These are phyloP conservation scores for Rhizopogon vulgaris DNA, from an alignment of 768 basidiomycete genomes.

Conservation along the genomic window DNA sequence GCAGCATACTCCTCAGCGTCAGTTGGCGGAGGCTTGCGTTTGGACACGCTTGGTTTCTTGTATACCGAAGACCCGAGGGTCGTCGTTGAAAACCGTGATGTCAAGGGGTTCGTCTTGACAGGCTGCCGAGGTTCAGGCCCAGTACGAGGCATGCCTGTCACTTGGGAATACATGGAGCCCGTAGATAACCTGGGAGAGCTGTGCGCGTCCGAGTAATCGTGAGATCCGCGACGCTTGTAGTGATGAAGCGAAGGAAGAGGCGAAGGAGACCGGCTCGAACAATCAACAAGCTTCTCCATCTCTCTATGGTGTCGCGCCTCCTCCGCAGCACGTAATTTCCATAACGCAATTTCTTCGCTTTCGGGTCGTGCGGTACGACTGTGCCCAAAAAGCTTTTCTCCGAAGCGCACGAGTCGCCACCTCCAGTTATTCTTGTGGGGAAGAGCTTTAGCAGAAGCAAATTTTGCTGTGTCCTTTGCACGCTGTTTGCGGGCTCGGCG, in stretches of 20 bases:
- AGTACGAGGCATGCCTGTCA: conserved; percentile 55
- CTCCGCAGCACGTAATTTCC: conserved; percentile 44
- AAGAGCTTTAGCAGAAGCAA: conserved; percentile 55
- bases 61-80: conserved; percentile 33
- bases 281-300: conserved; percentile 45
- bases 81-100: conserved; percentile 45
- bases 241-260: conserved; percentile 33
- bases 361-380: conserved; percentile 21
- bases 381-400: conserved; percentile 54
- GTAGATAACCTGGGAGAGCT: conserved; percentile 34
- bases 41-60: conserved; percentile 25
- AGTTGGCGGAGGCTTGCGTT: conserved; percentile 30
- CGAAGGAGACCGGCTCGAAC: conserved; percentile 36
- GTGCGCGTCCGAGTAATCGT: conserved; percentile 15
- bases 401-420: conserved; percentile 47
- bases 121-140: conserved; percentile 74
- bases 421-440: conserved; percentile 48
- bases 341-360: conserved; percentile 43
- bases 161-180: conserved; percentile 61
- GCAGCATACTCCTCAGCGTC: conserved; percentile 59
- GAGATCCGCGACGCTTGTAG: conserved; percentile 17
- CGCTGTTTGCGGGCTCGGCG: conserved; percentile 64
- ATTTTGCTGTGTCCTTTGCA: conserved; percentile 57
- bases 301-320: conserved; percentile 42
- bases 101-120: conserved; percentile 40